phyloP scores from a whole-genome alignment of 768 basidiomycete species.

The Suillus spraguei region DNA sequence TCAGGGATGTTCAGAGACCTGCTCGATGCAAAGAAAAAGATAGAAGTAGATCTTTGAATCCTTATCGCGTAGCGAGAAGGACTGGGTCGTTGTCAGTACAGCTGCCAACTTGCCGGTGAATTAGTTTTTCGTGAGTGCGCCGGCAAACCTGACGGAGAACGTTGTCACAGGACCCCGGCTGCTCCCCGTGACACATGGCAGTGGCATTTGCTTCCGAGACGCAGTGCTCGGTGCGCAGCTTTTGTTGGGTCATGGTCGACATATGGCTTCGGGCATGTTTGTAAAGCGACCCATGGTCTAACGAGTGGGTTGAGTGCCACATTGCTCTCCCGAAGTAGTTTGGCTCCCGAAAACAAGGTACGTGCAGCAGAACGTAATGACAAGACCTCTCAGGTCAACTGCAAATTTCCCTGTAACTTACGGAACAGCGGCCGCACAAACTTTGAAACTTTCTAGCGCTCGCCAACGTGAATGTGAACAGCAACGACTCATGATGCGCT shows the following conservation, averaged over 20 bases:
- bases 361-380: too few species aligned
- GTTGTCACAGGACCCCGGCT: conserved; percentile 4
- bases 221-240: background rate
- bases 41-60: background rate
- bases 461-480: too few species aligned
- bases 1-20: conserved; percentile 22
- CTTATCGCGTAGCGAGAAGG: conserved; percentile 1
- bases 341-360: too few species aligned
- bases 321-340: too few species aligned
- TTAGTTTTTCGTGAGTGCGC: background rate
- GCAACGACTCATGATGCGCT: too few species aligned
- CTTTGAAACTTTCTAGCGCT: too few species aligned
- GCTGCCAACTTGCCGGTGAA: background rate
- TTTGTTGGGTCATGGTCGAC: background rate
- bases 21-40: conserved; percentile 12
- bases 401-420: too few species aligned
- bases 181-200: background rate
- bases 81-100: background rate
- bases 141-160: background rate
- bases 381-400: too few species aligned
- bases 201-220: background rate
- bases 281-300: background rate
- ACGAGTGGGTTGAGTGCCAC: too few species aligned
- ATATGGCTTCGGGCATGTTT: background rate
- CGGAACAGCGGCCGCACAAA: too few species aligned